phyloP scores from a whole-genome alignment of 768 basidiomycete species.

The Leccinum aurantiacum region DNA sequence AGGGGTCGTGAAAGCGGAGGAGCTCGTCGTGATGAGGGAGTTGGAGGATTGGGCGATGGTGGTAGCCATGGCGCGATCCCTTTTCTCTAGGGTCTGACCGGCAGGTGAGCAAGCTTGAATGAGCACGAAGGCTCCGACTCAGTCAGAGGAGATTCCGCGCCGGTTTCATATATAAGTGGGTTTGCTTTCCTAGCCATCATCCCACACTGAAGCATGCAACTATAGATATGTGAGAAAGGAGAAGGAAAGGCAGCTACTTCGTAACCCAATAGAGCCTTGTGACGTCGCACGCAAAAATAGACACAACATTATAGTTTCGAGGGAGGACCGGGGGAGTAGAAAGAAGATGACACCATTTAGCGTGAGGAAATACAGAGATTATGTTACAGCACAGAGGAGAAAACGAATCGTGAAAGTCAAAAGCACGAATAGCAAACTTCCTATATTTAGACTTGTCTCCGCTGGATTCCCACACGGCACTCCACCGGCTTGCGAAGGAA shows the following conservation, averaged over 20 bases:
- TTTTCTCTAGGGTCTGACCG: conserved; percentile 12
- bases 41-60: conserved; percentile 6
- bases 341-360: neutral
- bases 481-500: conserved; percentile 82
- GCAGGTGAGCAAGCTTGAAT: conserved; percentile 1
- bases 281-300: conserved; percentile 21
- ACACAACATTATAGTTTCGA: neutral
- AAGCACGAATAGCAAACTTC: neutral
- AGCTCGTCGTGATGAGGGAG: conserved; percentile 7
- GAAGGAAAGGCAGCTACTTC: neutral
- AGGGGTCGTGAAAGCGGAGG: neutral
- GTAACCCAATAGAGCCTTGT: neutral
- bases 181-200: neutral
- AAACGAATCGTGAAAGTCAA: conserved; percentile 3
- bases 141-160: conserved; percentile 2
- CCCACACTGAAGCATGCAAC: conserved; percentile 6
- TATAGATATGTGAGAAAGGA: conserved; percentile 14
- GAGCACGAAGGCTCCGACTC: conserved; percentile 17
- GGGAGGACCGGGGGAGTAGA: neutral
- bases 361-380: neutral
- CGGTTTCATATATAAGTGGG: conserved; percentile 15
- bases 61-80: conserved; percentile 17
- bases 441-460: conserved; percentile 42
- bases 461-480: conserved; percentile 71
- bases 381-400: neutral